Conservation (phyloP, 352 stramenopile species). For the Pythium inflatum region DNA sequence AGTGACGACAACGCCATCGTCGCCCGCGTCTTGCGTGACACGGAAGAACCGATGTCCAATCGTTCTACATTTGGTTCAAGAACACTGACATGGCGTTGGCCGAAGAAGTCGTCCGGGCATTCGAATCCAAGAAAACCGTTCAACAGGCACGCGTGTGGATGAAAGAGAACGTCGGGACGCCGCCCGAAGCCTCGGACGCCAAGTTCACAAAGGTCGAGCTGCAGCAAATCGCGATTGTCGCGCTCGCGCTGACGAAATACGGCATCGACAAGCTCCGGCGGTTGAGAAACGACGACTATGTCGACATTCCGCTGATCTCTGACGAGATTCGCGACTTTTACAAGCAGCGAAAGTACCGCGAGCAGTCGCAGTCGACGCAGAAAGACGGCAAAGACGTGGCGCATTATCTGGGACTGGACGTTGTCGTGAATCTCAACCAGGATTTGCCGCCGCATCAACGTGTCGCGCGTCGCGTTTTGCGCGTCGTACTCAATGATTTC, state of each 20-base stretch:
- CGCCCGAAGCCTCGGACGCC: not conserved
- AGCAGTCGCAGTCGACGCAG: conserved; percentile 6
- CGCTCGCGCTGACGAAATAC: conserved; percentile 10
- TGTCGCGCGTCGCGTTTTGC: not conserved
- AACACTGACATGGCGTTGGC: conserved; percentile 3
- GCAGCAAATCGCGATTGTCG: not conserved
- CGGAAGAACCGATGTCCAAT: conserved; percentile 1
- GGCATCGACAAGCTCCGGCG: too few relatives aligned
- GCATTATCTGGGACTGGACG: conserved; percentile 13
- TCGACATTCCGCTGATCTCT: not conserved
- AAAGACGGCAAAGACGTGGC: conserved; percentile 16
- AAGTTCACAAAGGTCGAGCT: not conserved
- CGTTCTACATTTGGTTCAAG: conserved; percentile 7
- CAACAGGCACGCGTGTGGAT: conserved; percentile 6
- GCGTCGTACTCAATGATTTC: conserved; percentile 4
- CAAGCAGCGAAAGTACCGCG: conserved; percentile 13
- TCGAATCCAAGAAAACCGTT: not conserved
- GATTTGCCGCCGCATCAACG: conserved; percentile 14
- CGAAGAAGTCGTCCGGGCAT: not conserved
- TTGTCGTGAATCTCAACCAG: conserved; percentile 13
- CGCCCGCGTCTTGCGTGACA: not conserved
- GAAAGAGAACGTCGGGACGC: conserved; percentile 7
- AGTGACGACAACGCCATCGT: conserved; percentile 3
- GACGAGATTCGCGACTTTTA: not conserved
- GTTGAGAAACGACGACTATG: conserved; percentile 4